Evolutionary conservation across 2,329 filamentous ascomycete species (phyloP).

Genomic region (Fusarium multiceps): DNA sequence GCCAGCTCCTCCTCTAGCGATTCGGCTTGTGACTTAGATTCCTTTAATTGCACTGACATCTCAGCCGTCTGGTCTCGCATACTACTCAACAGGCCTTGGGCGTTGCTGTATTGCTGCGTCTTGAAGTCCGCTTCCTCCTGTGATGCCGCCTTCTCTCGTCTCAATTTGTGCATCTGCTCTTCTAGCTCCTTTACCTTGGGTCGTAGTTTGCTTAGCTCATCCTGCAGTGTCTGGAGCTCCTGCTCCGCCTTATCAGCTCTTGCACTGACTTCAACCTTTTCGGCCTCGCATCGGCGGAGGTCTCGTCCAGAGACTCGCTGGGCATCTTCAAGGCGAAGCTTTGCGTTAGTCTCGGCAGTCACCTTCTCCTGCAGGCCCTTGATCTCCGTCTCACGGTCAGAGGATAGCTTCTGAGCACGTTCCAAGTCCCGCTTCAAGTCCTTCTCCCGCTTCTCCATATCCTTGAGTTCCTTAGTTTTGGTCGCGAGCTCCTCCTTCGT

Average conservation of each 20-base stretch:
- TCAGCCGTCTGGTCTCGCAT: conserved; percentile 95
- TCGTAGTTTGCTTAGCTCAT: conserved; percentile 76
- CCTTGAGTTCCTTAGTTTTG: conserved; percentile 71
- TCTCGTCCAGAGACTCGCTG: conserved; percentile 80
- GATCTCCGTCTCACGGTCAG: conserved; percentile 82
- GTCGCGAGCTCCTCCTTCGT: conserved; percentile 78
- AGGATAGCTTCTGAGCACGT: conserved; percentile 73
- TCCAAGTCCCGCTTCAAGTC: conserved; percentile 81
- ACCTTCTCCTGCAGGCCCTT: conserved; percentile 82
- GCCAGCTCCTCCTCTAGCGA: conserved; percentile 91
- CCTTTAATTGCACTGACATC: conserved; percentile 90
- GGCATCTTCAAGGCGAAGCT: conserved; percentile 81
- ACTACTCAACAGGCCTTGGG: conserved; percentile 86
- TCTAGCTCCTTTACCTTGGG: conserved; percentile 75
- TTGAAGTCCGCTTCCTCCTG: conserved; percentile 87
- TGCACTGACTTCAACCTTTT: conserved; percentile 81
- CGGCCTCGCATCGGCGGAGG: conserved; percentile 79
- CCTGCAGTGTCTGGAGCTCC: conserved; percentile 77
- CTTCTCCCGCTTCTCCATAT: conserved; percentile 84
- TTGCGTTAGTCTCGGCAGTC: conserved; percentile 76
- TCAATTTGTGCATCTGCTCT: conserved; percentile 75
- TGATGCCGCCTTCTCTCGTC: conserved; percentile 73
- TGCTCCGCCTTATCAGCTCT: conserved; percentile 75
- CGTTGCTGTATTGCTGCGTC: conserved; percentile 84
- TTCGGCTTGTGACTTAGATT: conserved; percentile 83